These are phyloP conservation scores for Xylaria sp. DNA, from an alignment of 2,329 filamentous ascomycete species.

Conservation along the genomic window DNA sequence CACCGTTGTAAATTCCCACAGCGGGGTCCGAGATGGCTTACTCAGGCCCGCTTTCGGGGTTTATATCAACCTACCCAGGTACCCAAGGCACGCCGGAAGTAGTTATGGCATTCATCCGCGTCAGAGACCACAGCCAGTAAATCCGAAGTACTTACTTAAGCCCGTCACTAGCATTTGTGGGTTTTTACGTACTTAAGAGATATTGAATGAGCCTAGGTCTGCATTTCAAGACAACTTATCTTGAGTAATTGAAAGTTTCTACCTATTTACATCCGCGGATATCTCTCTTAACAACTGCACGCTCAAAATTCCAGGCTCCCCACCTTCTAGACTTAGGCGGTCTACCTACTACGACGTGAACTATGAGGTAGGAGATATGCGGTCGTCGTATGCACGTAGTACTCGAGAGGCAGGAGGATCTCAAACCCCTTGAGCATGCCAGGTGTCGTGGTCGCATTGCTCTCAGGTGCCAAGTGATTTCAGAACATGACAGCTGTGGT, in stretches of 20 bases:
- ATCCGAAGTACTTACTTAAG: neutral
- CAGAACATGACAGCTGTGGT: neutral
- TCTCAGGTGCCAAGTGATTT: constrained; percentile 16
- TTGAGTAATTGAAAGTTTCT: neutral
- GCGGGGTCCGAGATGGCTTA: constrained; percentile 37
- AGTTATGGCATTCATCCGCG: constrained; percentile 3
- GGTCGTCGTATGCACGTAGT: constrained; percentile 29
- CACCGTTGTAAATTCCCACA: constrained; percentile 27
- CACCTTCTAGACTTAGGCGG: neutral
- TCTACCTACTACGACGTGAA: constrained; percentile 5
- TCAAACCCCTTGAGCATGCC: constrained; percentile 18
- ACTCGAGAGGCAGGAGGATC: constrained; percentile 22
- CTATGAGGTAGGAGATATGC: constrained; percentile 20
- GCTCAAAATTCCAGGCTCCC: neutral
- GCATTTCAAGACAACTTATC: neutral
- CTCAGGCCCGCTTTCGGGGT: constrained; percentile 36
- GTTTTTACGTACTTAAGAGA: neutral
- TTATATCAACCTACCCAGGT: neutral
- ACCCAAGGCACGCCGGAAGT: neutral
- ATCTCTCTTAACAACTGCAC: neutral
- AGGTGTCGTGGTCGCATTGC: constrained; percentile 27
- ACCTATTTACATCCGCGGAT: too few species aligned
- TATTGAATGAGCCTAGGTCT: neutral
- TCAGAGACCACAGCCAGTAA: constrained; percentile 8
- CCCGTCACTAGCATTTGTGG: neutral